phyloP scores from a whole-genome alignment of 2,329 filamentous ascomycete genomes.

The Cytospora piceicola region DNA sequence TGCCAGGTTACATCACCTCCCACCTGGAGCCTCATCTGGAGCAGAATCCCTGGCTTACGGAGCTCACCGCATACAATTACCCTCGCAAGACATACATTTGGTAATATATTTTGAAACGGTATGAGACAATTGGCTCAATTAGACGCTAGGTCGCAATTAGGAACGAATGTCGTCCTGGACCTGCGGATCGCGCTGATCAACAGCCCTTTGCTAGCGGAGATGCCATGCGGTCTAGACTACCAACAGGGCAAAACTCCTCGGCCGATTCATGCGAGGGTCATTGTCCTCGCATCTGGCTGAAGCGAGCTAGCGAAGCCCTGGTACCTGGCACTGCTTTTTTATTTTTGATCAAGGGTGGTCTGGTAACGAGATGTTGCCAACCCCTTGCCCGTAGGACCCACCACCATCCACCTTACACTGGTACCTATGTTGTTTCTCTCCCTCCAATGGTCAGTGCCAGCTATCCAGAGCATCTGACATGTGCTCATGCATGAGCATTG shows the following conservation, averaged over 20 bases:
- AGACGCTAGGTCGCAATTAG: slow-evolving; percentile 12
- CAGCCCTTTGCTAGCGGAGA: slow-evolving; percentile 4
- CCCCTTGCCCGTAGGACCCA: background rate
- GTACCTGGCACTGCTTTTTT: background rate
- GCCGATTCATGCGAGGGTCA: background rate
- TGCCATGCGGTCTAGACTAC: slow-evolving; percentile 4
- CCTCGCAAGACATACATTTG: slow-evolving; percentile 1
- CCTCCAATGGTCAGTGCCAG: background rate
- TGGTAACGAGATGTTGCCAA: background rate
- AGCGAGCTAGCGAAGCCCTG: background rate
- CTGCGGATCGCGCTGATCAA: slow-evolving; percentile 14
- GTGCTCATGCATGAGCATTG: slow-evolving; percentile 1
- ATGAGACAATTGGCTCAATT: slow-evolving; percentile 17
- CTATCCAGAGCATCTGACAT: background rate
- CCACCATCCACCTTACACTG: background rate
- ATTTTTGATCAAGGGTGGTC: background rate
- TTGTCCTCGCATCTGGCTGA: background rate
- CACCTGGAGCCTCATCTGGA: slow-evolving; percentile 11
- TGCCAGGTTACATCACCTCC: slow-evolving; percentile 4
- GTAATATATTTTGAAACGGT: slow-evolving; percentile 10
- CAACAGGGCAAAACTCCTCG: background rate
- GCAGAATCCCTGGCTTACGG: slow-evolving; percentile 5
- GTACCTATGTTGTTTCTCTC: background rate
- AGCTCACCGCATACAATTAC: slow-evolving; percentile 3
- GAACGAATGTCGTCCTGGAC: slow-evolving; percentile 2